Percentiles rank a stretch among this genome's conserved stretches.
Evolutionary conservation across 2,329 filamentous ascomycete species (phyloP).

Genomic region (Periconia digitata): DNA sequence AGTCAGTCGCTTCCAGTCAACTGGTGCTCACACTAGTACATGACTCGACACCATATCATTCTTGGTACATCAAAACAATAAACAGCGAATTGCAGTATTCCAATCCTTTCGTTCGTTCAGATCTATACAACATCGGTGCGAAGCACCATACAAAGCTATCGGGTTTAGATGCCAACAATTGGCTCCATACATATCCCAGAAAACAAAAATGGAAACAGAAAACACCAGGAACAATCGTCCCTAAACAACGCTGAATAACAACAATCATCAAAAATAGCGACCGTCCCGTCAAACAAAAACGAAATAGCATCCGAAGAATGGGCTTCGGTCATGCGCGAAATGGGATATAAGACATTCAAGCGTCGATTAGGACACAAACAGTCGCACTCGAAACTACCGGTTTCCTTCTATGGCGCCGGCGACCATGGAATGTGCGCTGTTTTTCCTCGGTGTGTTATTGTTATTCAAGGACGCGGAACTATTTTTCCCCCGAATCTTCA

Average conservation of each 20-base stretch:
- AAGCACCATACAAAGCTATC: no score
- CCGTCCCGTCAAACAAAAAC: no score
- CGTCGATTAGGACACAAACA: no score
- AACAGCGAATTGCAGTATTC: no score
- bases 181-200: not conserved
- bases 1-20: not conserved
- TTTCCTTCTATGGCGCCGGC: conserved; percentile 1
- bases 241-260: no score
- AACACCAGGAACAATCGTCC: not conserved
- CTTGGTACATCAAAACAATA: not conserved
- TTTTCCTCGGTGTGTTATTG: conserved; percentile 4
- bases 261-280: no score
- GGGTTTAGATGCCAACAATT: not conserved
- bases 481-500: conserved; percentile 26
- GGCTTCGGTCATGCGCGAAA: no score
- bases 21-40: not conserved
- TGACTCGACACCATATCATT: no score
- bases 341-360: no score
- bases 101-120: not conserved
- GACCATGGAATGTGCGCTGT: conserved; percentile 2
- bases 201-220: not conserved
- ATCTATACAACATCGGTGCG: not conserved
- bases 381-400: no score
- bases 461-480: conserved; percentile 19
- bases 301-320: no score